These are phyloP conservation scores for Diplogelasinospora grovesii DNA, from an alignment of 495 filamentous ascomycete species.

Conservation along the genomic window DNA sequence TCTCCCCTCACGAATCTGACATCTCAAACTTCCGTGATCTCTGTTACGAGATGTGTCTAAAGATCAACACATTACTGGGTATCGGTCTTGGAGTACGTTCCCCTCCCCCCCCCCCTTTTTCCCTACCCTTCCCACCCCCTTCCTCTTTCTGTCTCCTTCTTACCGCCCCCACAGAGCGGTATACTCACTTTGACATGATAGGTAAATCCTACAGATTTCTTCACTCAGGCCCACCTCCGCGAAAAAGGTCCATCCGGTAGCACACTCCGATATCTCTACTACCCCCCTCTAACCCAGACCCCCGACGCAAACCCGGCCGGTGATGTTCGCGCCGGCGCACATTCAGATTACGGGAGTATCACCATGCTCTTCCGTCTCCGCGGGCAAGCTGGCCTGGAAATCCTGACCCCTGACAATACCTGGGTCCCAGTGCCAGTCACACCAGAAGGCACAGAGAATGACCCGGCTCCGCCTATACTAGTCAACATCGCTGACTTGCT, in stretches of 20 bases:
- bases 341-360: constrained; percentile 86
- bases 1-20: constrained; percentile 53
- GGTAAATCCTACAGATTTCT: constrained; percentile 50
- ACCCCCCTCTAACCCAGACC: constrained; percentile 60
- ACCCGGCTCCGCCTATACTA: constrained; percentile 66
- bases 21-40: constrained; percentile 57
- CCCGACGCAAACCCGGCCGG: constrained; percentile 57
- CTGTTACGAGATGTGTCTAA: constrained; percentile 68
- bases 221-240: constrained; percentile 63
- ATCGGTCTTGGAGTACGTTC: constrained; percentile 56
- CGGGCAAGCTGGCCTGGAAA: constrained; percentile 81
- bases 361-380: constrained; percentile 82
- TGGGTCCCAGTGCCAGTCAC: constrained; percentile 61
- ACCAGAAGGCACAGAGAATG: constrained; percentile 44
- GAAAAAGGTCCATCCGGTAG: constrained; percentile 56
- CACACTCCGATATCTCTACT: constrained; percentile 77
- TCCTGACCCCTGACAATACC: constrained; percentile 49
- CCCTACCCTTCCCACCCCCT: constrained; percentile 20
- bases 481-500: constrained; percentile 92
- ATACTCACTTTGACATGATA: too few species aligned
- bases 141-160: too few species aligned
- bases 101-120: background rate
- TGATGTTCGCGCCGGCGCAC: constrained; percentile 73
- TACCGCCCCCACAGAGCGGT: too few species aligned
- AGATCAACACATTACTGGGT: constrained; percentile 67